A percentile compares a stretch with the other conserved stretches of the same genome.
These are phyloP conservation scores for Tagetes patula DNA, from an alignment of 129 eudicot genomes.

Conservation along the genomic window DNA sequence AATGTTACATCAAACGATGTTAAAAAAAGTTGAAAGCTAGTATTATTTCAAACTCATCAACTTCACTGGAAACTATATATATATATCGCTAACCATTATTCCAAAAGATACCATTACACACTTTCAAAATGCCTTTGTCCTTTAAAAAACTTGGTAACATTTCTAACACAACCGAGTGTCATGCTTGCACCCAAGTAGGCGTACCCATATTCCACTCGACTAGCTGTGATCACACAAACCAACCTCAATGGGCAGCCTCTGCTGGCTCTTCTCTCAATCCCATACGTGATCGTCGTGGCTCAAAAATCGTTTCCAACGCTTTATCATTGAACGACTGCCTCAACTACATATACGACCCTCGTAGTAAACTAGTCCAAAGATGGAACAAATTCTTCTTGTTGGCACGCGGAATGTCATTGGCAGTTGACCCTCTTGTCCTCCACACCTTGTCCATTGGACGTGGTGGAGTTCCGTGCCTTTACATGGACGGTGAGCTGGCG, in stretches of 20 bases:
- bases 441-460: constrained; percentile 81
- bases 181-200: constrained; percentile 89
- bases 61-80: no score
- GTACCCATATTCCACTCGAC: constrained; percentile 93
- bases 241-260: constrained; percentile 84
- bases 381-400: constrained; percentile 76
- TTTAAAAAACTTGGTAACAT: background rate
- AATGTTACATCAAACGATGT: no score
- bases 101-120: no score
- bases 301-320: background rate
- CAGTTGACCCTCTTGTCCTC: constrained; percentile 83
- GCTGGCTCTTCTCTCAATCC: constrained; percentile 89
- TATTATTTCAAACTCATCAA: no score
- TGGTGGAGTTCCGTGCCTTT: constrained; percentile 71
- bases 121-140: no score
- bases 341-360: constrained; percentile 60
- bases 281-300: constrained; percentile 41
- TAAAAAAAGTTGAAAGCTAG: no score
- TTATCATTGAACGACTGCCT: constrained; percentile 6
- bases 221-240: constrained; percentile 78
- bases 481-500: constrained; percentile 82
- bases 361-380: constrained; percentile 66
- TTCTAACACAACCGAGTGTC: constrained; percentile 56
- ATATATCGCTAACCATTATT: no score
- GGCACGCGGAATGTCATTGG: constrained; percentile 83